A percentile compares a stretch with the other conserved stretches of the same genome.
These are phyloP conservation scores for Pontederia paniculata DNA, from an alignment of 176 grass and related monocot species.

Conservation along the genomic window DNA sequence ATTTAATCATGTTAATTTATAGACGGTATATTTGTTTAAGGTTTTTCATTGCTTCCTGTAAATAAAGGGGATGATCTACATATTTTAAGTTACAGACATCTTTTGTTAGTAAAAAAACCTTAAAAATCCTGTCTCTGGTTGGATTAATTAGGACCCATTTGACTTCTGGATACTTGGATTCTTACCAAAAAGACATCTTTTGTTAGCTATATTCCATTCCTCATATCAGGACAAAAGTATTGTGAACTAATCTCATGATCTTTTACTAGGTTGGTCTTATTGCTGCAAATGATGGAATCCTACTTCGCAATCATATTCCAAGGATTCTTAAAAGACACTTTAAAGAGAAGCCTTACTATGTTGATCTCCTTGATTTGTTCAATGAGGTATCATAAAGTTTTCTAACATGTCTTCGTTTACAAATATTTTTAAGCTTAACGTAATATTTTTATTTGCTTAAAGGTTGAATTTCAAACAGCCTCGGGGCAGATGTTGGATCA, in stretches of 20 bases:
- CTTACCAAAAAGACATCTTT: no score
- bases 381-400: constrained; percentile 63
- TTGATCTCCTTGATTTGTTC: constrained; percentile 90
- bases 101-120: no score
- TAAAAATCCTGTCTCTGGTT: no score
- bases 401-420: constrained; percentile 2
- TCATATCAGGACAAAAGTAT: not conserved
- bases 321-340: constrained; percentile 74
- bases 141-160: no score
- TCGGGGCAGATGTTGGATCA: constrained; percentile 90
- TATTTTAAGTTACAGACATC: no score
- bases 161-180: no score
- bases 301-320: constrained; percentile 90
- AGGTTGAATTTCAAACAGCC: constrained; percentile 99
- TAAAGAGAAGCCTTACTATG: constrained; percentile 84
- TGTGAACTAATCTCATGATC: not conserved
- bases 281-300: constrained; percentile 92
- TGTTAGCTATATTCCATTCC: not conserved
- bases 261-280: constrained; percentile 85
- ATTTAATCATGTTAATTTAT: no score
- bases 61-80: no score
- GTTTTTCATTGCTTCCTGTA: no score
- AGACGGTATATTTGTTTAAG: no score
- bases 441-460: constrained; percentile 17
- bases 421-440: not conserved